phyloP scores from a whole-genome alignment of 495 filamentous ascomycete species.

The Pseudomonodictys pantanalensis region DNA sequence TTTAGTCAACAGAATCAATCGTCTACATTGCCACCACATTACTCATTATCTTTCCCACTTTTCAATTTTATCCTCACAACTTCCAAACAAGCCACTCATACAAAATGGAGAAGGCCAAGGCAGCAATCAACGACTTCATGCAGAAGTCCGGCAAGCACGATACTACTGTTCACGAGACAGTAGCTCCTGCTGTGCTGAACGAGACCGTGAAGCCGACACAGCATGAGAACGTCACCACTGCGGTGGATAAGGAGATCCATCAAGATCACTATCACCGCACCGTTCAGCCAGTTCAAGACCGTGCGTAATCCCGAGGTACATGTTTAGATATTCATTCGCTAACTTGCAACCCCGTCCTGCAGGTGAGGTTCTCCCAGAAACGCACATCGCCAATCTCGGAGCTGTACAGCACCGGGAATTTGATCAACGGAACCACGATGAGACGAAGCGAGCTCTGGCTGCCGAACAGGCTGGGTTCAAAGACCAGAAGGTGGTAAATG shows the following conservation, averaged over 20 bases:
- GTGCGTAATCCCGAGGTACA: too few relatives aligned
- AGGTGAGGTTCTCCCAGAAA: conserved; percentile 41
- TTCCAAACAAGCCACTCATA: conserved; percentile 2
- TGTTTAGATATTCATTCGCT: too few relatives aligned
- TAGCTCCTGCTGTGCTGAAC: conserved; percentile 58
- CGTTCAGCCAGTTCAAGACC: conserved; percentile 42
- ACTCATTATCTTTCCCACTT: background rate
- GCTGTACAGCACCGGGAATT: conserved; percentile 54
- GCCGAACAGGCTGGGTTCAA: conserved; percentile 52
- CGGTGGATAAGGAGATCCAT: conserved; percentile 59
- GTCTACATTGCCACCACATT: background rate
- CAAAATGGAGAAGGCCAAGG: conserved; percentile 59
- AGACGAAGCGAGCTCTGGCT: conserved; percentile 45
- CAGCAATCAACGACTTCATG: conserved; percentile 53
- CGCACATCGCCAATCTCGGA: conserved; percentile 44
- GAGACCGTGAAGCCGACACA: conserved; percentile 52
- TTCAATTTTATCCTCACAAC: conserved; percentile 2
- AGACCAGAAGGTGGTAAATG: conserved; percentile 47
- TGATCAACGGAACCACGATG: conserved; percentile 52
- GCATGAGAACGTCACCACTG: conserved; percentile 55
- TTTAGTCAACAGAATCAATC: background rate
- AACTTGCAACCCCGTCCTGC: too few relatives aligned
- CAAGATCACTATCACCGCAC: conserved; percentile 48
- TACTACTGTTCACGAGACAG: conserved; percentile 60
- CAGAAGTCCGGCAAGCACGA: conserved; percentile 56